Base-by-base conservation (phyloP, 345 rosid genomes). In the Fremontodendron californicum region DNA sequence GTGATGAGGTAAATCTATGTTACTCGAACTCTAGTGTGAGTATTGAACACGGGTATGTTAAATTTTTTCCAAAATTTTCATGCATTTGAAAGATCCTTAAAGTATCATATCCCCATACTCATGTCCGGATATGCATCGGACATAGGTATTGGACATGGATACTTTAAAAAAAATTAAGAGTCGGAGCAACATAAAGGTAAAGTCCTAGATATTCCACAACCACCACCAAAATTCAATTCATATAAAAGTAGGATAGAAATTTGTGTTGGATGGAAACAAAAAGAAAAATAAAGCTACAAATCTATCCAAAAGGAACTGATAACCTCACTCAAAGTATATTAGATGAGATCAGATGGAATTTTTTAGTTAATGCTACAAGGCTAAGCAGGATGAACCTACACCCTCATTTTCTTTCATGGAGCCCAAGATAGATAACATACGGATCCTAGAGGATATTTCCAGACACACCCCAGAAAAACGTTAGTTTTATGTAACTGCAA, bases 381-480 rank as follows among this genome's bases (percentile, higher is more conserved):
- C 57, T 23, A 69, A 27, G 57, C 74, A 69, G 51, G 29, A 33
- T 31, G 18, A 71, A 10, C 8, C 23, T 33, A 40, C 19, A 51
- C 45, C 10, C 74, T 52, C 37, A 6, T 46, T 57, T 51, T 33
- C 55, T 39, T 25, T 48, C 62, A 65, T 64, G 75, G 29, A 27
- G 52, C 57, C 43, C 21, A 19, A 21, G 25, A 71, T 55, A 74
- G 27, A 35, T 16, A 4, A 62, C 40, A 39, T 23, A 49, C 25
- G 19, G 9, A 40, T 49, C 60, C 65, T 77, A 67, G 46, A 31
- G 75, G 21, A 54, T 70, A 73, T 76, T 43, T 62, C 62, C 78
- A 61, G 25, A 57, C 12, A 1, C 23, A 25, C 21, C 2, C 21
- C 31, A 3, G 71, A 27, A 52, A 3, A 8, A 33, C 18, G 46